These are phyloP conservation scores for Quercus phellos DNA, from an alignment of 331 rosid genomes.

Conservation along the genomic window DNA sequence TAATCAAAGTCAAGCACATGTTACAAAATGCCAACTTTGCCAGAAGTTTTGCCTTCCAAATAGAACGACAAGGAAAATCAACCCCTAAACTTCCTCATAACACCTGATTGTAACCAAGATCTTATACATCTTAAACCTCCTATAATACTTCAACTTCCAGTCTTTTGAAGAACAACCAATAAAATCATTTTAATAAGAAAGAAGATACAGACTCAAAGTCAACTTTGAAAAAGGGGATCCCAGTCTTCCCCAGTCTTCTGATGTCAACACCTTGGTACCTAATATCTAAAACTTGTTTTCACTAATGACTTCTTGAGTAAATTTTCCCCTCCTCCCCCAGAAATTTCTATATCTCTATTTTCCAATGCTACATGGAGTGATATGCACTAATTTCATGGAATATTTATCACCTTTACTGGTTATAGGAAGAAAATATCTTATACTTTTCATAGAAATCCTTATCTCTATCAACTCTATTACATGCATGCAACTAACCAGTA, in stretches of 20 bases:
- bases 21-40: neutral
- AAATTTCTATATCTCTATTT: neutral
- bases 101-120: neutral
- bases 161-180: neutral
- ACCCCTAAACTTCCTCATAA: neutral
- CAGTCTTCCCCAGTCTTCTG: neutral
- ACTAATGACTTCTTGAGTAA: neutral
- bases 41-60: neutral
- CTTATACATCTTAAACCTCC: neutral
- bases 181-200: neutral
- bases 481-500: neutral
- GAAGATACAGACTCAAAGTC: neutral
- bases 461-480: neutral
- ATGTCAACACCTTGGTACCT: neutral
- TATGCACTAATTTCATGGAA: neutral
- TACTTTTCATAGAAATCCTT: neutral
- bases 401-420: neutral
- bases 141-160: neutral
- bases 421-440: neutral
- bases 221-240: neutral
- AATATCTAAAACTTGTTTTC: neutral
- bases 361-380: neutral
- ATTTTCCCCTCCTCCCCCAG: neutral
- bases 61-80: neutral
- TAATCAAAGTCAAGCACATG: slow-evolving; percentile 20